Percentiles rank a stretch among this genome's conserved stretches.
These are phyloP conservation scores for Simmondsia chinensis DNA, from an alignment of 148 eudicot species.

Conservation along the genomic window DNA sequence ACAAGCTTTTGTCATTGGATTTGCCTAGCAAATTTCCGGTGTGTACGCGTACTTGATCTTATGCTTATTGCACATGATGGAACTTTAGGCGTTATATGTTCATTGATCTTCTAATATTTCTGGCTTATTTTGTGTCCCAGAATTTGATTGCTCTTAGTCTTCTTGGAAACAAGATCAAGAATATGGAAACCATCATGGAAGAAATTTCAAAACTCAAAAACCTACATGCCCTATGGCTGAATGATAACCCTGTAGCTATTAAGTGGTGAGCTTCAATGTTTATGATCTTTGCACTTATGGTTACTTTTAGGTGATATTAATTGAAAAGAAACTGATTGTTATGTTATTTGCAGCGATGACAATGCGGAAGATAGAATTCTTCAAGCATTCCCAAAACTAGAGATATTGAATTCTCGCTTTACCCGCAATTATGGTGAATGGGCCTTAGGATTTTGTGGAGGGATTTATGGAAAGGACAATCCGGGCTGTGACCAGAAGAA, in stretches of 20 bases:
- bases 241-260: constrained; percentile 54
- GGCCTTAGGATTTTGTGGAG: constrained; percentile 98
- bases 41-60: constrained; percentile 13
- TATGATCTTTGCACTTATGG: not conserved
- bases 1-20: constrained; percentile 48
- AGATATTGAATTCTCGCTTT: constrained; percentile 71
- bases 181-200: constrained; percentile 36
- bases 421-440: constrained; percentile 72
- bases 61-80: constrained; percentile 1
- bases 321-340: constrained; percentile 13
- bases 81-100: not conserved
- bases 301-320: not conserved
- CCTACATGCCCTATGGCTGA: constrained; percentile 90
- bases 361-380: constrained; percentile 37
- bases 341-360: constrained; percentile 38
- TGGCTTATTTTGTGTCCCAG: constrained; percentile 20
- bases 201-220: constrained; percentile 51
- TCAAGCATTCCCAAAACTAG: constrained; percentile 54
- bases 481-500: constrained; percentile 28
- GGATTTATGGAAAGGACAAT: constrained; percentile 57
- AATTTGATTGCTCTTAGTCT: constrained; percentile 74
- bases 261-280: constrained; percentile 37
- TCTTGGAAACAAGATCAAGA: constrained; percentile 63
- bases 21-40: constrained; percentile 88
- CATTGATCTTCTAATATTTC: not conserved